Percentiles rank a stretch among this genome's conserved stretches.
Evolutionary conservation across 2,329 filamentous ascomycete genomes (phyloP).

Genomic region (Amauroascus niger): DNA sequence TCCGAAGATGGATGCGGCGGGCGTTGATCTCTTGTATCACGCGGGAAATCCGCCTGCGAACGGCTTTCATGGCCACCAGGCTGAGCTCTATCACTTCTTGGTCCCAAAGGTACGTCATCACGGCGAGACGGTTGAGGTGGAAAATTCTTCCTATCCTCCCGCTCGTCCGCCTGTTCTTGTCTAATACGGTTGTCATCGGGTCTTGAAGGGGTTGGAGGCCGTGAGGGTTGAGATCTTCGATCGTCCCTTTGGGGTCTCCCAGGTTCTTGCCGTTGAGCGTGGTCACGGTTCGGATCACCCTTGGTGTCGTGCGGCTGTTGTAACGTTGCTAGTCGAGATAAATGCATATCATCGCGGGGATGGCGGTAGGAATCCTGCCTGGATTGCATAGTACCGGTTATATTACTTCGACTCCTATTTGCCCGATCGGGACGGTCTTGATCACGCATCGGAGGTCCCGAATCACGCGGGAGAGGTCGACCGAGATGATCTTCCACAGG

Average conservation of each 20-base stretch:
- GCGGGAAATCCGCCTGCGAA: conserved; percentile 22
- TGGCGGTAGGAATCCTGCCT: conserved; percentile 11
- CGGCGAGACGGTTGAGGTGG: conserved; percentile 25
- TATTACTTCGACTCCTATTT: conserved; percentile 25
- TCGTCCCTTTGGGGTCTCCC: conserved; percentile 16
- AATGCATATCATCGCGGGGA: conserved; percentile 11
- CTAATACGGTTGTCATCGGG: conserved; percentile 16
- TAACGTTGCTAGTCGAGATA: conserved; percentile 1
- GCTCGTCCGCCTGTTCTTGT: conserved; percentile 26
- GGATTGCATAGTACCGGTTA: conserved; percentile 23
- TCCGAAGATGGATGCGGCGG: conserved; percentile 29
- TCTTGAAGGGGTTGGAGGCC: conserved; percentile 17
- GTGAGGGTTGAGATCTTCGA: conserved; percentile 17
- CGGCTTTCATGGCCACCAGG: conserved; percentile 28
- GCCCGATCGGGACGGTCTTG: conserved; percentile 32
- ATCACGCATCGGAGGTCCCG: conserved; percentile 26
- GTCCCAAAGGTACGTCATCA: conserved; percentile 46
- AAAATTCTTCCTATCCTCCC: conserved; percentile 30
- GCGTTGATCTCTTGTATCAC: conserved; percentile 24
- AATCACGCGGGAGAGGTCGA: conserved; percentile 29
- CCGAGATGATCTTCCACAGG: conserved; percentile 34
- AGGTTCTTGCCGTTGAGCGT: conserved; percentile 11
- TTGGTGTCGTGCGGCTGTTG: conserved; percentile 5
- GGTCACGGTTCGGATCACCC: conserved; percentile 7
- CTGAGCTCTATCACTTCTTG: conserved; percentile 30